Base-by-base conservation (phyloP, 352 stramenopile species). In the Saprolegnia diclina region DNA sequence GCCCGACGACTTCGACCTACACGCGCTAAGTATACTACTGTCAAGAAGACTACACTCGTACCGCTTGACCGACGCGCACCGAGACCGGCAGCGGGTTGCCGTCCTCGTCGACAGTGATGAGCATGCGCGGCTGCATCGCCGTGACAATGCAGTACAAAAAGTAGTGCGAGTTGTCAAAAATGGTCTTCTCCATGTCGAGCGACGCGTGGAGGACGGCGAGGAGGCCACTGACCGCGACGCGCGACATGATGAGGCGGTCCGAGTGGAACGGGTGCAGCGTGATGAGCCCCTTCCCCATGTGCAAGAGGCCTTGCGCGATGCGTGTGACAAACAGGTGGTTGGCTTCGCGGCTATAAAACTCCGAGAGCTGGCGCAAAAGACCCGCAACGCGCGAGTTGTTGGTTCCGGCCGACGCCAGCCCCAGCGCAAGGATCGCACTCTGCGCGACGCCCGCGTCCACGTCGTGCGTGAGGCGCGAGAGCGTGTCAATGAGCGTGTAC, bases 261-360 rank as follows among this genome's bases (percentile, higher is more conserved):
- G 95, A 98, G 85, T 99, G 97, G 77, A 98, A 97, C 38, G 97
- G 97, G 73, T 97, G 94, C 48, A 99, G 73, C 35, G 94, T 98
- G 75, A 99, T 92, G 22, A 99, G 77, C 69, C 97, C 97, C 88
- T 99, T 99, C 67, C 97, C 97, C 92, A 99, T 98, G 81, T 99
- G 96, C 55, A 99, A 87, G 71, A 99, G 83, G 22, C 97, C 97
- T 77, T 99, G 97, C 32, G 97, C 92, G 71, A 99, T 98, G 69
- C 97, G 93, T 38, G 99, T 96, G 61, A 98, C 96, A 67, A 99
- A 99, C 29, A 99, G 83, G 71, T 98, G 94, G 69, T 97, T 95
- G 45, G 96, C 87, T 70, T 99, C 97, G 42, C 97, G 96, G 61
- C 76, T 95, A 83, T 99, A 99, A 74, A 99, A 99, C 74, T 99